These are phyloP conservation scores for Volvox reticuliferus DNA, from an alignment of 139 green algal genomes.

Conservation along the genomic window DNA sequence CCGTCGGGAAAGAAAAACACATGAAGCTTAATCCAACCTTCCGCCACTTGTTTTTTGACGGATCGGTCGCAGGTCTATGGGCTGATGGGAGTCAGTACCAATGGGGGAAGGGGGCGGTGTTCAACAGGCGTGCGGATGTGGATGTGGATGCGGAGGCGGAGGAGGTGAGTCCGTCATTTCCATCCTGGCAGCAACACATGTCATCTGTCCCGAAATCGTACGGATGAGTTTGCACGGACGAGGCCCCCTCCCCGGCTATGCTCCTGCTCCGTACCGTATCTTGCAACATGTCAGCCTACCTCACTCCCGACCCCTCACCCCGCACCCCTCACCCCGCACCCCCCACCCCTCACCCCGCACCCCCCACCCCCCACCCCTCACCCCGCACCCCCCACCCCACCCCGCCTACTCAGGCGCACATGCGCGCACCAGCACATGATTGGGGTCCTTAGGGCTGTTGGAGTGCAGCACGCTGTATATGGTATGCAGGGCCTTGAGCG, in stretches of 20 bases:
- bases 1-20: not conserved
- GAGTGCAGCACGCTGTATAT: constrained; percentile 61
- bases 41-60: too few species aligned
- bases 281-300: not conserved
- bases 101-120: not conserved
- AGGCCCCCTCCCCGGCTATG: too few species aligned
- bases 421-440: constrained; percentile 33
- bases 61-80: not conserved
- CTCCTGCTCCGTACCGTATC: too few species aligned
- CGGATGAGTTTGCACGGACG: too few species aligned
- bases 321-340: not conserved
- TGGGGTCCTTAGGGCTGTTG: constrained; percentile 17
- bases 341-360: not conserved
- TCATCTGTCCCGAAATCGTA: too few species aligned
- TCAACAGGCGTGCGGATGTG: too few species aligned
- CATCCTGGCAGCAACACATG: too few species aligned
- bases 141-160: too few species aligned
- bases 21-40: not conserved
- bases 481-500: constrained; percentile 66
- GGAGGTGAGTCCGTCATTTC: too few species aligned
- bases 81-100: not conserved
- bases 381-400: not conserved
- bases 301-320: not conserved
- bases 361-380: not conserved
- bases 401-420: not conserved